Conservation (phyloP, 371 early-diverging fungal genomes). For the Apophysomyces variabilis region DNA sequence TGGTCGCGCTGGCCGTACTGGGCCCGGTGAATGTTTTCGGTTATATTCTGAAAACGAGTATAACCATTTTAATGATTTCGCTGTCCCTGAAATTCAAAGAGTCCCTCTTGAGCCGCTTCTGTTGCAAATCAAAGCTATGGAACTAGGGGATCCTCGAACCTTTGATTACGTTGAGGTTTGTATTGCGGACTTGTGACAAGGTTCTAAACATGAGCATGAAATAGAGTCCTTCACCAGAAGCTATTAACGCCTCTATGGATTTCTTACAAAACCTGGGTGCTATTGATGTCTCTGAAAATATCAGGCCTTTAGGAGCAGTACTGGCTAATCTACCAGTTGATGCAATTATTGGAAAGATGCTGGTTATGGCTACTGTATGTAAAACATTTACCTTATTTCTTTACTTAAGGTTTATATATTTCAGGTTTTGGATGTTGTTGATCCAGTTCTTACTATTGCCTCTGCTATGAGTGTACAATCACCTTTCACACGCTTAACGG, state of each 20-base stretch:
- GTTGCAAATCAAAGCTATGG: slow-evolving; percentile 75
- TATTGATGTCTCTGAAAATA: slow-evolving; percentile 50
- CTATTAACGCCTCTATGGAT: slow-evolving; percentile 64
- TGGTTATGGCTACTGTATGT: slow-evolving; percentile 66
- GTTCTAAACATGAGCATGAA: not conserved
- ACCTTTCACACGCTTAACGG: slow-evolving; percentile 61
- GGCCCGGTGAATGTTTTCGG: slow-evolving; percentile 72
- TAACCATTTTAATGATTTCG: slow-evolving; percentile 50
- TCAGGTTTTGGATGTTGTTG: slow-evolving; percentile 68
- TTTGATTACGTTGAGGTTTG: slow-evolving; percentile 63
- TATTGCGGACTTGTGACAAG: not conserved
- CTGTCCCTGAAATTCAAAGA: slow-evolving; percentile 76
- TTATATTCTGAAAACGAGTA: slow-evolving; percentile 59
- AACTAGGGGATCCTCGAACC: slow-evolving; percentile 49
- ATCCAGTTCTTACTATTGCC: slow-evolving; percentile 81
- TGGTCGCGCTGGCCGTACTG: slow-evolving; percentile 89
- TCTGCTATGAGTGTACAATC: slow-evolving; percentile 76
- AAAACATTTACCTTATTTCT: not conserved
- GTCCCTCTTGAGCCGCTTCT: slow-evolving; percentile 80
- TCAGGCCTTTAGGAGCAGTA: slow-evolving; percentile 86
- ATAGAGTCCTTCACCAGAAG: slow-evolving; percentile 60
- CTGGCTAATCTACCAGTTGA: slow-evolving; percentile 88
- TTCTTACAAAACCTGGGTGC: slow-evolving; percentile 66
- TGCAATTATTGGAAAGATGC: slow-evolving; percentile 85
- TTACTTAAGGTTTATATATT: not conserved